Evolutionary conservation across 2,329 filamentous ascomycete species (phyloP), one percentile per base, ranked within the genome.

Genomic region (Colletotrichum trifolii): DNA sequence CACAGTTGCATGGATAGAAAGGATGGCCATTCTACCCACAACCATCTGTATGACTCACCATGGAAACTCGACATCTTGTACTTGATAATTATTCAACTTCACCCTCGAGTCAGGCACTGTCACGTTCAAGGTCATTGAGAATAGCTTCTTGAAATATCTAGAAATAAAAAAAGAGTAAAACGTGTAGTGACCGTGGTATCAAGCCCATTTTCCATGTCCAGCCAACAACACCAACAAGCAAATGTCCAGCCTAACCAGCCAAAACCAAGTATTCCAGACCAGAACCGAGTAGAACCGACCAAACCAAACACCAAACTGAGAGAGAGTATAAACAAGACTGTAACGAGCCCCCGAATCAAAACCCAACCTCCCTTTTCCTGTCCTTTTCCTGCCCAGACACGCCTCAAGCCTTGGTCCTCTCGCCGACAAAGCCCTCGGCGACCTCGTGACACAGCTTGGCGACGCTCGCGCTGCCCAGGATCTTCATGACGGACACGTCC

Each of bases 401-500:
- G 1, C 7, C 2, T 9, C 6, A 34, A 42, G 63, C 58, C 52
- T 49, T 63, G 2, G 17, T 11, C 42, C 39, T 52, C n/a, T 66
- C 63, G 2, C 39, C 13, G 2, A 66, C 13, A 12, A 52, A 63
- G 2, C 58, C 52, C 15, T 66, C 63, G 25, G 63, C 48, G 3
- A 66, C 46, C 15, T 66, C 63, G 11, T 48, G 42, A n/a, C 63
- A 66, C 33, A 66, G 42, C 49, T 71, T 71, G 2, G 60, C 54
- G 25, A 72, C 59, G 1, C 68, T 70, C 5, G 61, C 69, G 8
- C 77, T 78, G 8, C 77, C 73, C 4, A 84, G 67, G 42, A 85
- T 74, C 66, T 82, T 82, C 34, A 85, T 71, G 1, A 83, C 76
- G 0, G 81, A 79, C 2, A 85, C 73, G 48, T 84, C 79, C 3